These are phyloP conservation scores for Aspergillus steynii DNA, from an alignment of 495 filamentous ascomycete species.

Conservation along the genomic window DNA sequence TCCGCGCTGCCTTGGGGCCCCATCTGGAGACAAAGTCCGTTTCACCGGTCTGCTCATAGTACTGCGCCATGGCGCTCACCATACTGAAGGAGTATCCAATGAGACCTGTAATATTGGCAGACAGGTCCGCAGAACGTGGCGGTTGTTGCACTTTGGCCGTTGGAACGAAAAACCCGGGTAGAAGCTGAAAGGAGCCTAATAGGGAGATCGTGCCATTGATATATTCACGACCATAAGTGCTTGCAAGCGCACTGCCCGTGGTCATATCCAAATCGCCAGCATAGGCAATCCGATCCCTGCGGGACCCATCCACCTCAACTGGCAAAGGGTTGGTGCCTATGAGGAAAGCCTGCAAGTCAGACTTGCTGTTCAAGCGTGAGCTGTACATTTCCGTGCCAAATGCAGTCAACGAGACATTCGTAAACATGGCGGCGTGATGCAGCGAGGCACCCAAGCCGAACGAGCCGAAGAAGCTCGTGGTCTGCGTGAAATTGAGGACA, in stretches of 20 bases:
- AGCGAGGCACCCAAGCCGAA: constrained; percentile 24
- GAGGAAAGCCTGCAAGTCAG: constrained; percentile 17
- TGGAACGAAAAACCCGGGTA: constrained; percentile 22
- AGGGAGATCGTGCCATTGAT: constrained; percentile 21
- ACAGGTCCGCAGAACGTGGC: constrained; percentile 6
- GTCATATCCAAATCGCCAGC: constrained; percentile 23
- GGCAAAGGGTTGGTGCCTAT: constrained; percentile 23
- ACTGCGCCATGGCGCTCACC: constrained; percentile 18
- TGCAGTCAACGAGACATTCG: constrained; percentile 17
- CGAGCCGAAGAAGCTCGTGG: constrained; percentile 17
- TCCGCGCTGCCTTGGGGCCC: constrained; percentile 14
- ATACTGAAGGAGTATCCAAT: constrained; percentile 25
- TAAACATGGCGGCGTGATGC: constrained; percentile 18
- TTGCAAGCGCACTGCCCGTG: constrained; percentile 14
- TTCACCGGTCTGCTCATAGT: constrained; percentile 22
- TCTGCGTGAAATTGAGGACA: constrained; percentile 19
- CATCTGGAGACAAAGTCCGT: constrained; percentile 9
- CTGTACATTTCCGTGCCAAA: constrained; percentile 15
- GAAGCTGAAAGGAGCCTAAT: constrained; percentile 21
- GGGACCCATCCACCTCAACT: constrained; percentile 23
- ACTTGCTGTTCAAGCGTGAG: constrained; percentile 18
- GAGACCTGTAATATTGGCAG: constrained; percentile 25
- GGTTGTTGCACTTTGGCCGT: constrained; percentile 23
- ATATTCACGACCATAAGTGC: constrained; percentile 19
- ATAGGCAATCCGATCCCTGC: constrained; percentile 24